Evolutionary conservation across 2,329 filamentous ascomycete genomes (phyloP).

Genomic region (Fusarium fracticaudum): DNA sequence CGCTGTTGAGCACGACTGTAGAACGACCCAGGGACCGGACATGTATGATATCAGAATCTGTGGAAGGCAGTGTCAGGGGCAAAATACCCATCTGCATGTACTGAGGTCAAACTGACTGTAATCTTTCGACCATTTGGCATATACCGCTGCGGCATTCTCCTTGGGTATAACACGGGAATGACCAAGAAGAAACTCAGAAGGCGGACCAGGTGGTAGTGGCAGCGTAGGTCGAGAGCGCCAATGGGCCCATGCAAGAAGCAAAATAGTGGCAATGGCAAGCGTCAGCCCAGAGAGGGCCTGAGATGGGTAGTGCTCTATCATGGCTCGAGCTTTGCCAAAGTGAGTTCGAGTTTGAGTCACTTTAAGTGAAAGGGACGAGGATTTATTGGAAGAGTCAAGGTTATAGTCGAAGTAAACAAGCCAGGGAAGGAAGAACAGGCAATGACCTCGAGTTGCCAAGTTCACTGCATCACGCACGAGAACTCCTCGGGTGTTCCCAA

Average conservation of each 20-base stretch:
- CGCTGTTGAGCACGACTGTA: slow-evolving; percentile 44
- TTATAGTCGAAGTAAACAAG: background rate
- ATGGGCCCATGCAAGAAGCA: slow-evolving; percentile 6
- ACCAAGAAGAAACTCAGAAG: slow-evolving; percentile 42
- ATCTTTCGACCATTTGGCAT: slow-evolving; percentile 41
- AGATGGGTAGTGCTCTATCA: slow-evolving; percentile 19
- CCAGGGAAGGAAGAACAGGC: background rate
- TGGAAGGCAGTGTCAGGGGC: background rate
- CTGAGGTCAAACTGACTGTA: slow-evolving; percentile 33
- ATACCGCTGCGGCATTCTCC: slow-evolving; percentile 40
- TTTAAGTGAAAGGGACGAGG: background rate
- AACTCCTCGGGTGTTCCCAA: background rate
- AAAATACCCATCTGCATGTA: background rate
- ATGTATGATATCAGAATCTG: slow-evolving; percentile 47
- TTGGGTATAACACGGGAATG: slow-evolving; percentile 43
- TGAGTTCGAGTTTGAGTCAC: background rate
- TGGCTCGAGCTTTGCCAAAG: background rate
- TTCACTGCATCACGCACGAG: background rate
- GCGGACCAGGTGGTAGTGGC: slow-evolving; percentile 43
- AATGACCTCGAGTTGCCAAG: background rate
- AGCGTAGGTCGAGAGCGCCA: slow-evolving; percentile 9
- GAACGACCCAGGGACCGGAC: slow-evolving; percentile 45
- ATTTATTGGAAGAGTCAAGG: background rate
- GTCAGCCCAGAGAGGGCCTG: slow-evolving; percentile 11
- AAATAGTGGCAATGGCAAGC: slow-evolving; percentile 6